These are phyloP conservation scores for Zancudomyces culisetae DNA, from an alignment of 371 early-diverging fungal genomes.

Conservation along the genomic window DNA sequence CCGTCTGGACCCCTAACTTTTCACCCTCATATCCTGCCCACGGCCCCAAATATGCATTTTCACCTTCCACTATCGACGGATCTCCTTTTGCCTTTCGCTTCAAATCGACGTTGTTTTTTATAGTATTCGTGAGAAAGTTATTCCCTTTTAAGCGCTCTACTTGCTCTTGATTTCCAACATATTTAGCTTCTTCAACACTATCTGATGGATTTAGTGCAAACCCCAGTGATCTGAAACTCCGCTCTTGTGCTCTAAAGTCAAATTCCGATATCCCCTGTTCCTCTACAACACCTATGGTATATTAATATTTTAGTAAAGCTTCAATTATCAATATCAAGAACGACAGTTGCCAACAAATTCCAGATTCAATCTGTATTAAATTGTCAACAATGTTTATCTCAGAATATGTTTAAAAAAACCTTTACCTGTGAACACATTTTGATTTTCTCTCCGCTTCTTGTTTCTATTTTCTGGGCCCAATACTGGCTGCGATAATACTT, in stretches of 20 bases:
- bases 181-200: conserved; percentile 37
- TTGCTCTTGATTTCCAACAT: conserved; percentile 43
- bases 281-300: conserved; percentile 28
- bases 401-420: background rate
- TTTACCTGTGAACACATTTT: conserved; percentile 57
- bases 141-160: conserved; percentile 29
- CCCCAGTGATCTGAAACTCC: conserved; percentile 61
- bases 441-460: conserved; percentile 24
- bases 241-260: conserved; percentile 56
- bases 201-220: conserved; percentile 69
- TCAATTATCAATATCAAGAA: too few species aligned
- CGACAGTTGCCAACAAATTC: too few species aligned
- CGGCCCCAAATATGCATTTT: conserved; percentile 71
- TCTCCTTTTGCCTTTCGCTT: conserved; percentile 66
- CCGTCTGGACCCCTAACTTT: conserved; percentile 32
- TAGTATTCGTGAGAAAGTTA: conserved; percentile 26
- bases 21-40: conserved; percentile 91
- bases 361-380: background rate
- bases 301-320: background rate
- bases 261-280: conserved; percentile 52
- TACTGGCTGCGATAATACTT: conserved; percentile 40
- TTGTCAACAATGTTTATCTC: too few species aligned
- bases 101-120: conserved; percentile 31
- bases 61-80: conserved; percentile 49
- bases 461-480: conserved; percentile 67